Evolutionary conservation across 2,329 filamentous ascomycete species (phyloP).

Genomic region (Keithomyces neogunnii): DNA sequence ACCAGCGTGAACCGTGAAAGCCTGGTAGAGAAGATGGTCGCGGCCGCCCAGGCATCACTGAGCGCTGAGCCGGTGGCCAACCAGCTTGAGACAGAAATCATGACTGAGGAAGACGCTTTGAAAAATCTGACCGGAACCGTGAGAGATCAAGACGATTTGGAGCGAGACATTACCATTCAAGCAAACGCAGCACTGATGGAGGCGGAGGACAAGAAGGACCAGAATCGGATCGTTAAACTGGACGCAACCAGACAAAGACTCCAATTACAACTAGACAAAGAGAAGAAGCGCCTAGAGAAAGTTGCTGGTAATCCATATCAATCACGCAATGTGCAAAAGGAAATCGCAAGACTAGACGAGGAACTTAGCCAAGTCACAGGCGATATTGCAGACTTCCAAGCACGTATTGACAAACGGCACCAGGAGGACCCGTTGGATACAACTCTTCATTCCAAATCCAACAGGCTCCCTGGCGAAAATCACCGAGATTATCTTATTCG

Average conservation of each 20-base stretch:
- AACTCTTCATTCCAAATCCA: slow-evolving; percentile 37
- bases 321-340: slow-evolving; percentile 50
- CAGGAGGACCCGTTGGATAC: slow-evolving; percentile 39
- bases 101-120: slow-evolving; percentile 53
- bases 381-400: slow-evolving; percentile 73
- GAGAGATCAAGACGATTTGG: slow-evolving; percentile 81
- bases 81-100: slow-evolving; percentile 14
- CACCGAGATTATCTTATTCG: slow-evolving; percentile 85
- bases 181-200: slow-evolving; percentile 52
- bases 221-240: slow-evolving; percentile 53
- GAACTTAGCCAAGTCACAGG: slow-evolving; percentile 57
- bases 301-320: slow-evolving; percentile 37
- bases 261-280: slow-evolving; percentile 53
- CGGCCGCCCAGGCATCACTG: slow-evolving; percentile 18
- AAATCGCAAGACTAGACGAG: slow-evolving; percentile 57
- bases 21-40: slow-evolving; percentile 21
- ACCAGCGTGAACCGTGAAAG: slow-evolving; percentile 15
- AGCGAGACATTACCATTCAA: slow-evolving; percentile 69
- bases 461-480: slow-evolving; percentile 68
- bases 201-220: slow-evolving; percentile 54
- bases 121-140: slow-evolving; percentile 58
- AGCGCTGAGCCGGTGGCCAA: background rate
- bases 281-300: slow-evolving; percentile 37
- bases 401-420: slow-evolving; percentile 68
- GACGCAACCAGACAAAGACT: slow-evolving; percentile 49